These are phyloP conservation scores for Ophiocordyceps unilateralis DNA, from an alignment of 2,329 filamentous ascomycete species.

Conservation along the genomic window DNA sequence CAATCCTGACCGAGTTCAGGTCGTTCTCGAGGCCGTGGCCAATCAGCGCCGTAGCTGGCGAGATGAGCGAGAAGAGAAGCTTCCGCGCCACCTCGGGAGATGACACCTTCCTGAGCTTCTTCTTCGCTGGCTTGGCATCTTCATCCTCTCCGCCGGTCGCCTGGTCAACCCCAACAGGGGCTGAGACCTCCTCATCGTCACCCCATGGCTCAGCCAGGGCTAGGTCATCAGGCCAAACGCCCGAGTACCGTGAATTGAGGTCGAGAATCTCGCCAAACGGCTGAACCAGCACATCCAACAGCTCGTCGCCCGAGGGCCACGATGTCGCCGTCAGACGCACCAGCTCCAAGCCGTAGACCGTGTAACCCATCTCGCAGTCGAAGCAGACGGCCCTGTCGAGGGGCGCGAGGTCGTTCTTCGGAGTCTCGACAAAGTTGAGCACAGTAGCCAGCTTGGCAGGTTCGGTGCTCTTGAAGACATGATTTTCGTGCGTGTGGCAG, in stretches of 20 bases:
- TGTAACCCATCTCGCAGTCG: conserved; percentile 98
- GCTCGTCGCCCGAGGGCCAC: conserved; percentile 60
- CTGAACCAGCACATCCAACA: conserved; percentile 73
- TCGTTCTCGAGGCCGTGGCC: conserved; percentile 95
- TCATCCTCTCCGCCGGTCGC: conserved; percentile 10
- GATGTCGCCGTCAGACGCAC: conserved; percentile 76
- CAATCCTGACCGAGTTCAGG: conserved; percentile 66
- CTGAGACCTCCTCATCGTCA: conserved; percentile 7
- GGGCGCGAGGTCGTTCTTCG: conserved; percentile 37
- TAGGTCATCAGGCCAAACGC: conserved; percentile 65
- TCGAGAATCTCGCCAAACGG: conserved; percentile 75
- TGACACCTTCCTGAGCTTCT: conserved; percentile 51
- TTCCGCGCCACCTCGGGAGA: conserved; percentile 59
- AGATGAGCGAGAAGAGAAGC: conserved; percentile 59
- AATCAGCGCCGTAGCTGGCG: conserved; percentile 65
- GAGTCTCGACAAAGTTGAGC: conserved; percentile 67
- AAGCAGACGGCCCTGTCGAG: conserved; percentile 56
- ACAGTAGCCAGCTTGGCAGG: conserved; percentile 58
- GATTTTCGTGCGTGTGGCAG: conserved; percentile 52
- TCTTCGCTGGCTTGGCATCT: conserved; percentile 12
- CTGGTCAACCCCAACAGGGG: conserved; percentile 9
- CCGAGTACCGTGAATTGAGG: conserved; percentile 83
- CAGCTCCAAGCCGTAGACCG: conserved; percentile 71
- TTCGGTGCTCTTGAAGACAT: conserved; percentile 77
- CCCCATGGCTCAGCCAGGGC: conserved; percentile 45